Conservation (phyloP, 2,329 filamentous ascomycete genomes). For the Epichloe sp. region DNA sequence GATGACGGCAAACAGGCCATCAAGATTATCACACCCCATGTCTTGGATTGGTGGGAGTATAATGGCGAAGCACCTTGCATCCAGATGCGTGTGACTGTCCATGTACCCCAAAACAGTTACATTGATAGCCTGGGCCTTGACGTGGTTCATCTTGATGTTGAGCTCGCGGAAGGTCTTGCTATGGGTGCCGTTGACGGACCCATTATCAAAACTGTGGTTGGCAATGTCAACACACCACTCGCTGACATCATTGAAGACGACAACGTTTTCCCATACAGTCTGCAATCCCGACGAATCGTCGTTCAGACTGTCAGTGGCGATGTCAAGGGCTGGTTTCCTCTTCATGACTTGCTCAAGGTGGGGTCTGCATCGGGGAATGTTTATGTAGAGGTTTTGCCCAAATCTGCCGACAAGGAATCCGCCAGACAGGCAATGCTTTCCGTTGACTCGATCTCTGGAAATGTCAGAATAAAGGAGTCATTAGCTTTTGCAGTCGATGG, state of each 20-base stretch:
- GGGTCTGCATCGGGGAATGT: conserved; percentile 31
- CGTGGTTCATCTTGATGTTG: conserved; percentile 26
- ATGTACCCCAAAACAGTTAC: conserved; percentile 27
- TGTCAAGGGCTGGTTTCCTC: conserved; percentile 35
- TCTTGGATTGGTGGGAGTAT: conserved; percentile 18
- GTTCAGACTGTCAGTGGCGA: conserved; percentile 29
- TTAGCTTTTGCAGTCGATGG: conserved; percentile 14
- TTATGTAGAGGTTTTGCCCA: conserved; percentile 25
- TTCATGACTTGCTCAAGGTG: conserved; percentile 36
- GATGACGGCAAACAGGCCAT: conserved; percentile 21
- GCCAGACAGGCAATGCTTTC: conserved; percentile 28
- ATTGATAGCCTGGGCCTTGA: conserved; percentile 25
- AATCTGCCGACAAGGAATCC: conserved; percentile 20
- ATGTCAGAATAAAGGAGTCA: conserved; percentile 28
- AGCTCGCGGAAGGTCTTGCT: conserved; percentile 26
- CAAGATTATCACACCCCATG: conserved; percentile 25
- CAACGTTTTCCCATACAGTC: conserved; percentile 21
- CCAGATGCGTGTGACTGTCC: conserved; percentile 33
- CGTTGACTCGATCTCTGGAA: conserved; percentile 30
- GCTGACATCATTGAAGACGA: conserved; percentile 14
- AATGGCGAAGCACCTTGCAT: conserved; percentile 27
- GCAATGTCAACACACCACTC: conserved; percentile 20
- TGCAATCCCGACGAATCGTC: conserved; percentile 29
- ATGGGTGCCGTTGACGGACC: conserved; percentile 18
- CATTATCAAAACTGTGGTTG: conserved; percentile 23